phyloP scores from a whole-genome alignment of 2,329 filamentous ascomycete species.

The Raffaelea arxii region DNA sequence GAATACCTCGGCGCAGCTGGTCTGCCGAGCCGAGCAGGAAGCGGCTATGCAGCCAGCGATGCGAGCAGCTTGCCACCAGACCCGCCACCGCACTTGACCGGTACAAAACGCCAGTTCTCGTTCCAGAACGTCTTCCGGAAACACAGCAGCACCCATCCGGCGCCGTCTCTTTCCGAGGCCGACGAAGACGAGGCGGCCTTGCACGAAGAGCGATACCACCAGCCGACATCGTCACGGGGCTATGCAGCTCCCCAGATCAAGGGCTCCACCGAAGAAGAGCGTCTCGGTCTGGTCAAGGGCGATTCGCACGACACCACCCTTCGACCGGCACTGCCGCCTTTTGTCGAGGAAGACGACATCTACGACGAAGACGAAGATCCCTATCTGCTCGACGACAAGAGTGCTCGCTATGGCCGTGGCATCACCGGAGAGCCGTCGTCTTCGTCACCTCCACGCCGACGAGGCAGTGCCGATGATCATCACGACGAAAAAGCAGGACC shows the following conservation, averaged over 20 bases:
- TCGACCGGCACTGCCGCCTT: slow-evolving; percentile 24
- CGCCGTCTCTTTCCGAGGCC: slow-evolving; percentile 1
- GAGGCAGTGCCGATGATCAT: slow-evolving; percentile 8
- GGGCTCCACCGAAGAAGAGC: slow-evolving; percentile 70
- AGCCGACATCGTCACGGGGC: slow-evolving; percentile 18
- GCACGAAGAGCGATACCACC: slow-evolving; percentile 15
- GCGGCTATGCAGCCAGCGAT: slow-evolving; percentile 27
- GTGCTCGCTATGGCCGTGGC: slow-evolving; percentile 28
- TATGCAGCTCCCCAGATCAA: slow-evolving; percentile 33
- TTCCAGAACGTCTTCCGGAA: slow-evolving; percentile 78
- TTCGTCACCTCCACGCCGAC: slow-evolving; percentile 12
- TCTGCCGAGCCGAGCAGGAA: background rate
- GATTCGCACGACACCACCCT: slow-evolving; percentile 32
- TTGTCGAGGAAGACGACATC: slow-evolving; percentile 16
- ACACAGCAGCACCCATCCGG: too few relatives aligned
- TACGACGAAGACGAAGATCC: slow-evolving; percentile 4
- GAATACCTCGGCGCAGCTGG: slow-evolving; percentile 34
- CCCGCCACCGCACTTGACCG: slow-evolving; percentile 52
- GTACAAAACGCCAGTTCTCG: slow-evolving; percentile 76
- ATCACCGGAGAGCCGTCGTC: slow-evolving; percentile 31
- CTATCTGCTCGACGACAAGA: slow-evolving; percentile 21
- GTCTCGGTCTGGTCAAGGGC: slow-evolving; percentile 71
- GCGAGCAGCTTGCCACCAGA: slow-evolving; percentile 41
- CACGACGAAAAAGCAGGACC: background rate
- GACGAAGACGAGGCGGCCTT: slow-evolving; percentile 12